Conservation (phyloP, 345 rosid genomes). For the Durio zibethinus region DNA sequence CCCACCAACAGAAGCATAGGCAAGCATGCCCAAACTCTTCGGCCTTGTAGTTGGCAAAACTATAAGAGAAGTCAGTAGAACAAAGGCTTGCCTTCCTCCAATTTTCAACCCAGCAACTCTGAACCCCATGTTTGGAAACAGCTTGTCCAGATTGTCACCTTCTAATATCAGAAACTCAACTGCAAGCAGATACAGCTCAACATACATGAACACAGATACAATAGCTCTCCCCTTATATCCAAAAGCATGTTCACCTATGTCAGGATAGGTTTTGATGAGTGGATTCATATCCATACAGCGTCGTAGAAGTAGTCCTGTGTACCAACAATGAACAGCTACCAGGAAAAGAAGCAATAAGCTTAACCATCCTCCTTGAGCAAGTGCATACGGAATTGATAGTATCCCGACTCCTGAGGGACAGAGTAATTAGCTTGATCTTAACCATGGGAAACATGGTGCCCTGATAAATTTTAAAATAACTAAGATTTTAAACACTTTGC, state of each 20-base stretch:
- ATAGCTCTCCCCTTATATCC: conserved; percentile 56
- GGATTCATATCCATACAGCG: conserved; percentile 51
- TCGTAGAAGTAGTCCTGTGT: conserved; percentile 54
- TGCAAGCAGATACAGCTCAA: conserved; percentile 57
- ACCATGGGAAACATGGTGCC: neutral
- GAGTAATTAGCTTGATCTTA: neutral
- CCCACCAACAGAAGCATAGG: conserved; percentile 63
- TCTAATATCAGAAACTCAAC: conserved; percentile 64
- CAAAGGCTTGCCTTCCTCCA: conserved; percentile 52
- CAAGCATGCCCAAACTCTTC: conserved; percentile 51
- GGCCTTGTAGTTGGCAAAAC: conserved; percentile 70
- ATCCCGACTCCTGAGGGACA: conserved; percentile 54
- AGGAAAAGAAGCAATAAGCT: conserved; percentile 45
- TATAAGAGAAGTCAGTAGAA: conserved; percentile 44
- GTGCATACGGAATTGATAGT: conserved; percentile 62
- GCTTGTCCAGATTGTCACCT: conserved; percentile 62
- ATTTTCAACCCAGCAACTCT: conserved; percentile 32
- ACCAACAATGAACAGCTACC: conserved; percentile 52
- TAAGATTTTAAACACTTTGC: neutral
- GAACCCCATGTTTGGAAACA: conserved; percentile 46
- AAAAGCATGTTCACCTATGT: conserved; percentile 53
- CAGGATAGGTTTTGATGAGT: conserved; percentile 52
- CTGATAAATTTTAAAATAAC: neutral
- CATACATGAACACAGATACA: conserved; percentile 49
- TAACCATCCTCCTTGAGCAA: conserved; percentile 67